Evolutionary conservation across 164 flowering plant species (phyloP).

Genomic region (Santalum album): DNA sequence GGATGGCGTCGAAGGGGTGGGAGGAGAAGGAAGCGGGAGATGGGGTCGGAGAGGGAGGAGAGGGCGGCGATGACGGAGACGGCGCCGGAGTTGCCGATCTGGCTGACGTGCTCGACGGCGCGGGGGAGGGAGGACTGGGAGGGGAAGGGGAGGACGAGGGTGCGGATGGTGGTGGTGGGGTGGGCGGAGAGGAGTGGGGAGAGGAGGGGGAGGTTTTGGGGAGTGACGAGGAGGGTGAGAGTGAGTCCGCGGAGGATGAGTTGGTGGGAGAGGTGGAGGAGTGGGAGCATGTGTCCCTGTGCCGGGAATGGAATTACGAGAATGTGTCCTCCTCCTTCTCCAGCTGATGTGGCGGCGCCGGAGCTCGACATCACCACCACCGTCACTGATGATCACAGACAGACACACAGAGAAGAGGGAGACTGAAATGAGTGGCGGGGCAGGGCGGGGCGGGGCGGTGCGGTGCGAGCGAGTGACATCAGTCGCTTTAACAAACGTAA

Average conservation of each 20-base stretch:
- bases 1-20: constrained; percentile 34
- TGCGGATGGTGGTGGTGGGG: constrained; percentile 20
- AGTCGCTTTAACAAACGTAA: too few species aligned
- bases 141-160: constrained; percentile 53
- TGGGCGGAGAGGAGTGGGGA: constrained; percentile 28
- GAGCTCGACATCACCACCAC: too few species aligned
- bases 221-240: constrained; percentile 50
- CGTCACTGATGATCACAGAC: too few species aligned
- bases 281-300: constrained; percentile 63
- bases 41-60: constrained; percentile 21
- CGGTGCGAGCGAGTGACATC: too few species aligned
- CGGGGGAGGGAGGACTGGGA: constrained; percentile 37
- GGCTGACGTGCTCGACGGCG: constrained; percentile 39
- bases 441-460: too few species aligned
- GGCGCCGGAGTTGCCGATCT: constrained; percentile 30
- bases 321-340: too few species aligned
- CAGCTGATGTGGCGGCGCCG: too few species aligned
- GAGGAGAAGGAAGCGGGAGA: constrained; percentile 39
- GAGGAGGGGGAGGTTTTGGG: constrained; percentile 50
- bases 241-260: constrained; percentile 28
- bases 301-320: constrained; percentile 65
- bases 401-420: too few species aligned
- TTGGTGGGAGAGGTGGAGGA: constrained; percentile 52
- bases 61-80: constrained; percentile 23
- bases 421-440: too few species aligned